phyloP scores from a whole-genome alignment of 1,139 yeast species.

The Suhomyces bokatorum region DNA sequence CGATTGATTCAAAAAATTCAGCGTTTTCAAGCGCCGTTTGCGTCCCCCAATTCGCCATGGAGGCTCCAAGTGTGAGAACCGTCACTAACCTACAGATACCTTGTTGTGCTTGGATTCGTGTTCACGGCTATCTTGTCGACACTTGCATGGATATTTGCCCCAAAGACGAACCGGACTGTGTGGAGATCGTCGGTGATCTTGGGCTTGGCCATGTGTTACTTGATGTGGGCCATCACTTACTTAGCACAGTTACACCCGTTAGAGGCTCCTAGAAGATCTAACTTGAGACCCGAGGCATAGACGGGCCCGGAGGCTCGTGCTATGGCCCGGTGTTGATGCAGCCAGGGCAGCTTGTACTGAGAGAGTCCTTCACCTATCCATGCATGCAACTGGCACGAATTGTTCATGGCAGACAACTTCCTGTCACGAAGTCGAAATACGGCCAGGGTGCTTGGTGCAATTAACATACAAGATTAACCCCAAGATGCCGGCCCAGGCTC shows the following conservation, averaged over 20 bases:
- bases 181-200: conserved; percentile 89
- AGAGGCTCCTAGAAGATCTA: conserved; percentile 77
- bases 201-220: conserved; percentile 81
- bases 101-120: conserved; percentile 66
- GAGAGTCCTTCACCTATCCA: too few species aligned
- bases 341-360: too few species aligned
- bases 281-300: conserved; percentile 68
- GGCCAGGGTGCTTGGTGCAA: too few species aligned
- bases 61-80: not conserved
- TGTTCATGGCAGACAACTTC: too few species aligned
- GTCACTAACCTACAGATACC: conserved; percentile 51
- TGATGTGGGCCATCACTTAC: conserved; percentile 95
- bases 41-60: not conserved
- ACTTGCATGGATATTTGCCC: conserved; percentile 65
- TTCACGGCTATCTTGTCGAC: conserved; percentile 61
- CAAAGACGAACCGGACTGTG: conserved; percentile 63
- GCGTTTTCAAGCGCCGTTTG: not conserved
- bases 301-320: not conserved
- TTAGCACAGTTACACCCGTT: conserved; percentile 79
- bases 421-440: too few species aligned
- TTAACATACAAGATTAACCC: too few species aligned
- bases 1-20: not conserved
- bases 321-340: too few species aligned
- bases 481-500: not conserved
- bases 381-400: too few species aligned